phyloP scores from a whole-genome alignment of 192 early-diverging fungal species.

The Geranomyces variabilis region DNA sequence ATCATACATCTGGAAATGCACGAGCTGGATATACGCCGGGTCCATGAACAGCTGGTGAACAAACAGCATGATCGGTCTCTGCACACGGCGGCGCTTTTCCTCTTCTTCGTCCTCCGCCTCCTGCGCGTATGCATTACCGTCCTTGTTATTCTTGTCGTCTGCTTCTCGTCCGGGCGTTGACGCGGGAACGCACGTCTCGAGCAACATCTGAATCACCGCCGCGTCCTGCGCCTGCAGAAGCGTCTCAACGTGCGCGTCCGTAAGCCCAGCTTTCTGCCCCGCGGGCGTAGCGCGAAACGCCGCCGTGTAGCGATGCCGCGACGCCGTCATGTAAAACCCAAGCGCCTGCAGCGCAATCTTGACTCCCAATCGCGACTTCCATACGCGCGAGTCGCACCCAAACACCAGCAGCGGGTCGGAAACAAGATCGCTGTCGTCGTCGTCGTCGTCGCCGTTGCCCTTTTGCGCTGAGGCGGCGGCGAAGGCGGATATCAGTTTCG shows the following conservation, averaged over 20 bases:
- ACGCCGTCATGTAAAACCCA: neutral
- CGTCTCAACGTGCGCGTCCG: neutral
- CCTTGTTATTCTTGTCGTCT: neutral
- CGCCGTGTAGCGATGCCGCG: neutral
- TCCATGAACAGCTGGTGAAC: slow-evolving; percentile 46
- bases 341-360: neutral
- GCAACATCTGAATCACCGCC: slow-evolving; percentile 13
- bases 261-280: neutral
- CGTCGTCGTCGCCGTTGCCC: neutral
- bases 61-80: slow-evolving; percentile 23
- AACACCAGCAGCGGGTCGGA: slow-evolving; percentile 10
- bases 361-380: neutral
- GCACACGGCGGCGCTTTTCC: neutral
- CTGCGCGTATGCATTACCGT: neutral
- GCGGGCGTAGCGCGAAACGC: neutral
- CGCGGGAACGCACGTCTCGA: slow-evolving; percentile 1
- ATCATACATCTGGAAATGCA: slow-evolving; percentile 42
- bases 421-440: slow-evolving; percentile 10
- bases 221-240: slow-evolving; percentile 18
- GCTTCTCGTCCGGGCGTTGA: too few species aligned
- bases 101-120: neutral
- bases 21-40: slow-evolving; percentile 34
- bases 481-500: too few species aligned
- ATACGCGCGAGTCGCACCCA: neutral
- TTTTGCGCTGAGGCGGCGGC: too few species aligned